These are phyloP conservation scores for Cyclotella choctawhatcheeana DNA, from an alignment of 108 stramenopile genomes.

Conservation along the genomic window DNA sequence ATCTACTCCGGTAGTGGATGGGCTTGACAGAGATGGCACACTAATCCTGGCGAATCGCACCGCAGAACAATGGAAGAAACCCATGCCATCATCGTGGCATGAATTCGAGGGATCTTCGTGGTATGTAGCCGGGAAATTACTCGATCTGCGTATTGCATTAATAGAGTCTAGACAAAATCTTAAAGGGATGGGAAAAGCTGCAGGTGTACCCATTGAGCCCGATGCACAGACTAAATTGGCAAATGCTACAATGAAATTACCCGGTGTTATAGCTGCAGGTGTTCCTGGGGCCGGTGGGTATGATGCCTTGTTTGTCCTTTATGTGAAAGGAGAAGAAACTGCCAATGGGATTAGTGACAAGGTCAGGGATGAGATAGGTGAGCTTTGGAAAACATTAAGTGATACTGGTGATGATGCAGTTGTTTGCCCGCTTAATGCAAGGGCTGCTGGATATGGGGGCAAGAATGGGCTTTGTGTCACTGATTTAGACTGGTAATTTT, in stretches of 20 bases:
- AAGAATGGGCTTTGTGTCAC: constrained; percentile 34
- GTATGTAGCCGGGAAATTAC: constrained; percentile 40
- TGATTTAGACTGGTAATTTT: constrained; percentile 30
- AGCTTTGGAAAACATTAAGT: constrained; percentile 61
- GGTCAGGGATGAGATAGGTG: constrained; percentile 65
- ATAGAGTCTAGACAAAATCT: constrained; percentile 64
- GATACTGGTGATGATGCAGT: constrained; percentile 37
- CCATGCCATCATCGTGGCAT: constrained; percentile 52
- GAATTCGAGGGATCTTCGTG: constrained; percentile 50
- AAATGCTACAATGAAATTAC: constrained; percentile 84
- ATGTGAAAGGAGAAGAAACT: constrained; percentile 57
- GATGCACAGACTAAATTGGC: constrained; percentile 81
- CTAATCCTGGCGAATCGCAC: constrained; percentile 42
- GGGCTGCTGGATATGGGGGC: constrained; percentile 59
- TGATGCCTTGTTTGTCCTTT: constrained; percentile 92
- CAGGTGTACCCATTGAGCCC: constrained; percentile 94
- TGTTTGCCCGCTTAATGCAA: constrained; percentile 73
- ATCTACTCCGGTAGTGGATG: constrained; percentile 20
- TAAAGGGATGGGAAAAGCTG: constrained; percentile 80
- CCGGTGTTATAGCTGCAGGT: constrained; percentile 90
- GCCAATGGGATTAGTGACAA: constrained; percentile 43
- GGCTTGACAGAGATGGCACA: constrained; percentile 53
- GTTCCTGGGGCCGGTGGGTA: constrained; percentile 97
- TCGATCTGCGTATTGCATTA: constrained; percentile 59
- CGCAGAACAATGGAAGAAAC: constrained; percentile 52